Evolutionary conservation across 345 rosid genomes (phyloP).

Genomic region (Salix koriyanagi): DNA sequence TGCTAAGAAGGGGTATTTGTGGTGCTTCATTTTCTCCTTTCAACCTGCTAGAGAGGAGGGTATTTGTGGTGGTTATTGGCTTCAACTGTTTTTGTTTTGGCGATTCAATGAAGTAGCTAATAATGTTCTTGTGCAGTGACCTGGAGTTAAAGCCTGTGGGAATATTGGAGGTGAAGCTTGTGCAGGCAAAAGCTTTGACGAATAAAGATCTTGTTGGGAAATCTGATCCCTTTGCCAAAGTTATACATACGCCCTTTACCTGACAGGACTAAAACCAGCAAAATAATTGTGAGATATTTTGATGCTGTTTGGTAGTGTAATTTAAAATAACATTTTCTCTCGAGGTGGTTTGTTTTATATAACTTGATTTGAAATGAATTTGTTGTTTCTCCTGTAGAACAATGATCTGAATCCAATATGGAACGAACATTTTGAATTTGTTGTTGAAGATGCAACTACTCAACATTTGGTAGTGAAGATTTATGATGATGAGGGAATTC

Average conservation of each 20-base stretch:
- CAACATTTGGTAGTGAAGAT: conserved; percentile 86
- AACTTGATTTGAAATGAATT: conserved; percentile 12
- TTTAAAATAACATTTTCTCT: background rate
- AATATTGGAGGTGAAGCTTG: conserved; percentile 91
- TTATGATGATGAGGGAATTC: conserved; percentile 91
- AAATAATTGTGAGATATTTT: conserved; percentile 60
- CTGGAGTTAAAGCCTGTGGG: conserved; percentile 94
- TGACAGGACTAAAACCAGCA: conserved; percentile 69
- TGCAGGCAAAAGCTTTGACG: conserved; percentile 86
- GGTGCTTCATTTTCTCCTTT: background rate
- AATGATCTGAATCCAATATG: conserved; percentile 94
- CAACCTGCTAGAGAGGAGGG: background rate
- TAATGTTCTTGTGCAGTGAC: conserved; percentile 49
- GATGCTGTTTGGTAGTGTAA: background rate
- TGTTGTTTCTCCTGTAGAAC: conserved; percentile 44
- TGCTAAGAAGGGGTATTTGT: background rate
- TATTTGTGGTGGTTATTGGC: background rate
- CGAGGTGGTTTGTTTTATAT: background rate
- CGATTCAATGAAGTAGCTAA: conserved; percentile 5
- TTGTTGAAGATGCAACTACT: conserved; percentile 81
- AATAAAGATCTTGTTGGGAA: conserved; percentile 94
- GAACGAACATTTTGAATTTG: conserved; percentile 95
- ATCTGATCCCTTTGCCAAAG: conserved; percentile 92
- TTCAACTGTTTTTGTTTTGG: background rate
- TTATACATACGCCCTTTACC: conserved; percentile 80